phyloP scores from a whole-genome alignment of 108 stramenopile genomes.

The Bacterosira constricta region DNA sequence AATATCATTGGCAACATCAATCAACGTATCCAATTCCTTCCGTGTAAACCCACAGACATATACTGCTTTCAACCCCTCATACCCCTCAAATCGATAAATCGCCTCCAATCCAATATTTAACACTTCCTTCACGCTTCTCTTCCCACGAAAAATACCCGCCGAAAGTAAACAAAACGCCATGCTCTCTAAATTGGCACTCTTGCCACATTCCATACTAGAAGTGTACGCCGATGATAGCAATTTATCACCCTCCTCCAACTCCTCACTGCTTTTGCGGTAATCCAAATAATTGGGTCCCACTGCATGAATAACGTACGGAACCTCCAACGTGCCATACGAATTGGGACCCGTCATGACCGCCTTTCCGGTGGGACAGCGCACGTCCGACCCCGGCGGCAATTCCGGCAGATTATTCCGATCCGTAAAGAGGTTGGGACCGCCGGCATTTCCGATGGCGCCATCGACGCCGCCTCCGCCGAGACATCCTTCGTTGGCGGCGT shows the following conservation, averaged over 20 bases:
- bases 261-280: too few species aligned
- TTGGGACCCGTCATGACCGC: conserved; percentile 75
- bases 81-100: conserved; percentile 54
- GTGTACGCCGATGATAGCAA: conserved; percentile 61
- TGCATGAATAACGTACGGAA: conserved; percentile 79
- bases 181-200: conserved; percentile 50
- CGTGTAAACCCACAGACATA: conserved; percentile 52
- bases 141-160: conserved; percentile 78
- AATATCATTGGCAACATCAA: conserved; percentile 27
- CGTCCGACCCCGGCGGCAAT: not conserved
- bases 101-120: conserved; percentile 62
- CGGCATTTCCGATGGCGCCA: conserved; percentile 78
- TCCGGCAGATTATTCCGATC: conserved; percentile 63
- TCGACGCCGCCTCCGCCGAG: conserved; percentile 90
- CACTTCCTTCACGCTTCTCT: conserved; percentile 51
- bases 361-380: conserved; percentile 69
- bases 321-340: conserved; percentile 53
- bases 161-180: conserved; percentile 77
- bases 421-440: conserved; percentile 55
- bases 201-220: conserved; percentile 42
- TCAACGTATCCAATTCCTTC: conserved; percentile 31
- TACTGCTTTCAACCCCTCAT: conserved; percentile 51
- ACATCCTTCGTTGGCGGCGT: conserved; percentile 84
- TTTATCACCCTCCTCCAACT: conserved; percentile 36
- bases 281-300: conserved; percentile 83